Evolutionary conservation across 2,329 filamentous ascomycete species (phyloP).

Genomic region (Chaetomium sp.): DNA sequence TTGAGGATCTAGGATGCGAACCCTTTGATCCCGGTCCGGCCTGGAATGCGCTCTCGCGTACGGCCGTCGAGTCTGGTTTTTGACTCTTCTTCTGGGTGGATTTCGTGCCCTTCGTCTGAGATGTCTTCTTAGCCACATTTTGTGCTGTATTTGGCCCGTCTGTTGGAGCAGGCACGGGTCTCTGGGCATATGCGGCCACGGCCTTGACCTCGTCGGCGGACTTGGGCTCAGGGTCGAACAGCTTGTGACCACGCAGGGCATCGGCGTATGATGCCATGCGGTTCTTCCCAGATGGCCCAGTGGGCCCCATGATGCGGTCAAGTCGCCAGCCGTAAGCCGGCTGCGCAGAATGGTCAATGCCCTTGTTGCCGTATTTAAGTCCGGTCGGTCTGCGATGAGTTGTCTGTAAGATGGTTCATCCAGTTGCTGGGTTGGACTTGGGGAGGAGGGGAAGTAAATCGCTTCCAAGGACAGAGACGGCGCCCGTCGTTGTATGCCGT

Average conservation of each 20-base stretch:
- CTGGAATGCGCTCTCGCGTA: not conserved
- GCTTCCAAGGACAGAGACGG: not conserved
- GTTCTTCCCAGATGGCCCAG: not conserved
- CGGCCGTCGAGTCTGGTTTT: not conserved
- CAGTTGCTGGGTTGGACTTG: not conserved
- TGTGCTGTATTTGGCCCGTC: not conserved
- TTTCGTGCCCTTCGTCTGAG: not conserved
- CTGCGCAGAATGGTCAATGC: too few relatives aligned
- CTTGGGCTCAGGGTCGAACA: constrained; percentile 11
- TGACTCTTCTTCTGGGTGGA: not conserved
- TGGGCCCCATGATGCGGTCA: constrained; percentile 13
- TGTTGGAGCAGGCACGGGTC: not conserved
- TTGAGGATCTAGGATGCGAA: not conserved
- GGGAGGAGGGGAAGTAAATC: not conserved
- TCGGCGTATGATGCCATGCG: constrained; percentile 25
- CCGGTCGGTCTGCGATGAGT: not conserved
- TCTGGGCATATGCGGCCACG: not conserved
- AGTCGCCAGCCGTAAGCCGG: not conserved
- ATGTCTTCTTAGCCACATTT: not conserved
- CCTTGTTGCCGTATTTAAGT: not conserved
- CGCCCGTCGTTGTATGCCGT: not conserved
- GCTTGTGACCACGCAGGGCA: constrained; percentile 21
- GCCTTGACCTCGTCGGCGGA: not conserved
- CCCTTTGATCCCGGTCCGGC: not conserved
- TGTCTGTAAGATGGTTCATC: not conserved